phyloP scores from a whole-genome alignment of 1,284 basidiomycete genomes.

The Puccinia novopanici region DNA sequence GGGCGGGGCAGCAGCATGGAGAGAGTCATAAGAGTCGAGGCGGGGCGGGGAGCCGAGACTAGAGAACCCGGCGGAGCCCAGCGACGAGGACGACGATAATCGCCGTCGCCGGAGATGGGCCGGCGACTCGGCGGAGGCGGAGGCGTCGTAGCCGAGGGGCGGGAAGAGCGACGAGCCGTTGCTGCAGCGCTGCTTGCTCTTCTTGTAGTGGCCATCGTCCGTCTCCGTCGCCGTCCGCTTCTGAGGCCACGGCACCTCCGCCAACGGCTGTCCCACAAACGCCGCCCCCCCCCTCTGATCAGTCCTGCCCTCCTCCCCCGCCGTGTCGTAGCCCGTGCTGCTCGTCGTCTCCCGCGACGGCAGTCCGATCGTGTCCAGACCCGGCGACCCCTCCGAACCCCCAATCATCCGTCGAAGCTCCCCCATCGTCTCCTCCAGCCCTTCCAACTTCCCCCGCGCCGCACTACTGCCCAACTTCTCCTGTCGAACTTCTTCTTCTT shows the following conservation, averaged over 20 bases:
- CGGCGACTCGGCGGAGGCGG: not conserved
- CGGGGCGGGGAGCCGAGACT: too few species aligned
- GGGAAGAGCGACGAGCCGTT: constrained; percentile 16
- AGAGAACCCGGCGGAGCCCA: too few species aligned
- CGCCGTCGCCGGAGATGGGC: too few species aligned
- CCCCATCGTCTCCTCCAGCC: not conserved
- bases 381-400: not conserved
- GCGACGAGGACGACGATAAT: too few species aligned
- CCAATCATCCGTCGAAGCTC: not conserved
- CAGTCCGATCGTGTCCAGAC: not conserved
- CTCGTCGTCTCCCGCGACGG: not conserved
- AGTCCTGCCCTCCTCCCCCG: too few species aligned
- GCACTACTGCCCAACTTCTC: not conserved
- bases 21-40: too few species aligned
- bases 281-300: too few species aligned
- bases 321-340: too few species aligned
- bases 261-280: constrained; percentile 26
- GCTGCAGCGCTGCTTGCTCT: constrained; percentile 12
- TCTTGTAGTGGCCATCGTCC: not conserved
- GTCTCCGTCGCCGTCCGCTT: not conserved
- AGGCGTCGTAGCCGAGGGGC: constrained; percentile 17
- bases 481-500: not conserved
- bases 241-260: constrained; percentile 22
- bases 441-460: not conserved
- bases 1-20: too few species aligned